Conservation (phyloP, 2,329 filamentous ascomycete genomes). For the Botrytis aclada region DNA sequence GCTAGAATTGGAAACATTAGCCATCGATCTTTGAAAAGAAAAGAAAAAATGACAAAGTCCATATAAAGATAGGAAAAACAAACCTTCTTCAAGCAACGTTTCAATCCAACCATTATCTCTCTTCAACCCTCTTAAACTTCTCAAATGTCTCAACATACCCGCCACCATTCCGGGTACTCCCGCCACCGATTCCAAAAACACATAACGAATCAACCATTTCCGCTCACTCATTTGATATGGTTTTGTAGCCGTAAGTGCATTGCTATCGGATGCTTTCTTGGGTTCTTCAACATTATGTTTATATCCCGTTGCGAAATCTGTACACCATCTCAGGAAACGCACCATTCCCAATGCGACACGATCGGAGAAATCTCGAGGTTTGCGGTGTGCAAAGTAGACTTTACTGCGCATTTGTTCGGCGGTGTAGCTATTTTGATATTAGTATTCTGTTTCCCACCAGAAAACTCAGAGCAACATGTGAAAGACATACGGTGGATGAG, state of each 20-base stretch:
- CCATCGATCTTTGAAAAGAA: slow-evolving; percentile 38
- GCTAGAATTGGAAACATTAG: slow-evolving; percentile 65
- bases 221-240: slow-evolving; percentile 72
- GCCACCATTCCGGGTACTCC: slow-evolving; percentile 97
- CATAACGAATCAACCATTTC: slow-evolving; percentile 86
- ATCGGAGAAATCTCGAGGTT: slow-evolving; percentile 71
- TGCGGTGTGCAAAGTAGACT: slow-evolving; percentile 73
- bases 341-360: slow-evolving; percentile 75
- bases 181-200: slow-evolving; percentile 93
- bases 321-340: slow-evolving; percentile 70
- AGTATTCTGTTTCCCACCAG: background rate
- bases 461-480: background rate
- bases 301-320: slow-evolving; percentile 79
- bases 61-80: background rate
- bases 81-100: slow-evolving; percentile 64
- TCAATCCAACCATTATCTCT: slow-evolving; percentile 97
- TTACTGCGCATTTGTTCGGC: slow-evolving; percentile 71
- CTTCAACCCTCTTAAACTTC: slow-evolving; percentile 79
- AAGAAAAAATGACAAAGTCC: no score
- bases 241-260: slow-evolving; percentile 44
- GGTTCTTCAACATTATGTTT: slow-evolving; percentile 60
- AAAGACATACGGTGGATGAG: slow-evolving; percentile 38
- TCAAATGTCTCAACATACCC: slow-evolving; percentile 87
- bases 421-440: slow-evolving; percentile 55
- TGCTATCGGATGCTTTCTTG: slow-evolving; percentile 45